Percentiles rank a stretch among this genome's conserved stretches.
These are phyloP conservation scores for Dictyostelium brefeldianum DNA, from an alignment of 78 protist species.

Conservation along the genomic window DNA sequence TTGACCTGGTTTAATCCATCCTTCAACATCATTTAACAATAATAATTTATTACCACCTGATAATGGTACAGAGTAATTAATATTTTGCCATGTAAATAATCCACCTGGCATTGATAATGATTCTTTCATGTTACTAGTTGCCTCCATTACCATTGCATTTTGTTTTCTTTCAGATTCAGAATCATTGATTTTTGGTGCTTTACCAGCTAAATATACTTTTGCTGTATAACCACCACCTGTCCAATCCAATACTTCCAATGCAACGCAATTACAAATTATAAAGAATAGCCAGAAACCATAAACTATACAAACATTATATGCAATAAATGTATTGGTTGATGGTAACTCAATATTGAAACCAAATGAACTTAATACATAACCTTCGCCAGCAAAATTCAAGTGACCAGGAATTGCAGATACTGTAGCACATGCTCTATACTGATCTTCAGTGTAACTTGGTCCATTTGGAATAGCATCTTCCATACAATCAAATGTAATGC, in stretches of 20 bases:
- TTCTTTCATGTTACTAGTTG: constrained; percentile 48
- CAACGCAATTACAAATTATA: not conserved
- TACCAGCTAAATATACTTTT: constrained; percentile 36
- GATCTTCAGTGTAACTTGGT: not conserved
- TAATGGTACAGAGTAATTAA: constrained; percentile 45
- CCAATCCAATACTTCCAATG: constrained; percentile 50
- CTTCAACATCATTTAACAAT: constrained; percentile 36
- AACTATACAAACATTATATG: not conserved
- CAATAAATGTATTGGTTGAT: not conserved
- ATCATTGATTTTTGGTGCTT: constrained; percentile 58
- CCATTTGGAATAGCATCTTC: constrained; percentile 59
- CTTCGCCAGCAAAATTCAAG: constrained; percentile 1
- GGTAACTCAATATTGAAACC: constrained; percentile 23
- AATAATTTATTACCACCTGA: not conserved
- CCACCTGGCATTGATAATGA: constrained; percentile 41
- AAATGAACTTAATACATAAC: constrained; percentile 5
- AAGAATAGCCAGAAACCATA: constrained; percentile 6
- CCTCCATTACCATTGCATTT: constrained; percentile 41
- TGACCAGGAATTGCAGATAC: constrained; percentile 18
- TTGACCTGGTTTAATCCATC: constrained; percentile 76
- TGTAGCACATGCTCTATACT: constrained; percentile 43
- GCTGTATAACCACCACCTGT: not conserved
- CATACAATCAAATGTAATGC: not conserved
- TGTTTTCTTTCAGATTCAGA: constrained; percentile 8
- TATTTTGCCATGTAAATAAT: constrained; percentile 48